A percentile compares a stretch with the other conserved stretches of the same genome.
phyloP scores from a whole-genome alignment of 257 asterid species.

The Ehretia macrophylla region DNA sequence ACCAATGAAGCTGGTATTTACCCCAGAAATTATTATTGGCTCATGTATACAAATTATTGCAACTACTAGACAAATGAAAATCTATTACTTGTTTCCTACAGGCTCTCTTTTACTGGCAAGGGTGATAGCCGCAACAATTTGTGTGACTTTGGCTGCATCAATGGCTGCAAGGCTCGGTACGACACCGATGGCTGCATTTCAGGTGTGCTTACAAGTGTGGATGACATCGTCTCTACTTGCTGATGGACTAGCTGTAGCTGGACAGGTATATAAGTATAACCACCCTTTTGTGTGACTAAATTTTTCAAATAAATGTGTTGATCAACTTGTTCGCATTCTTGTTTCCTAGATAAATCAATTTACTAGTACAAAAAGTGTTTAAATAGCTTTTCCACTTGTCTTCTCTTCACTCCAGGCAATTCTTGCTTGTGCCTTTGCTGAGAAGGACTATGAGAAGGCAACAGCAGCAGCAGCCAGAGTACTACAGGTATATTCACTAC shows the following conservation, averaged over 20 bases:
- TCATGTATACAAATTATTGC: too few relatives aligned
- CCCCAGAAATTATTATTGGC: too few relatives aligned
- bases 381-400: neutral
- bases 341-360: too few relatives aligned
- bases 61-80: too few relatives aligned
- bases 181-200: constrained; percentile 91
- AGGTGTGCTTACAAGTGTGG: constrained; percentile 92
- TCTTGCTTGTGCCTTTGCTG: constrained; percentile 96
- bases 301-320: too few relatives aligned
- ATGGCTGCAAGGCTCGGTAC: constrained; percentile 87
- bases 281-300: too few relatives aligned
- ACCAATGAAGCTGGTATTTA: too few relatives aligned
- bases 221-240: constrained; percentile 92
- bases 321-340: too few relatives aligned
- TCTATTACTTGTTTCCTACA: constrained; percentile 7
- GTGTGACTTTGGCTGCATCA: constrained; percentile 88
- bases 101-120: constrained; percentile 66
- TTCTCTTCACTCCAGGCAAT: constrained; percentile 52
- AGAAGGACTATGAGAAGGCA: constrained; percentile 78
- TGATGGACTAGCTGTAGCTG: constrained; percentile 98
- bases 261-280: constrained; percentile 56
- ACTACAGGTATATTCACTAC: constrained; percentile 67
- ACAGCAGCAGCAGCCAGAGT: constrained; percentile 76
- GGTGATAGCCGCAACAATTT: constrained; percentile 86
- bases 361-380: too few relatives aligned